Base-by-base conservation (phyloP, 257 asterid species). In the Cinchona pubescens region DNA sequence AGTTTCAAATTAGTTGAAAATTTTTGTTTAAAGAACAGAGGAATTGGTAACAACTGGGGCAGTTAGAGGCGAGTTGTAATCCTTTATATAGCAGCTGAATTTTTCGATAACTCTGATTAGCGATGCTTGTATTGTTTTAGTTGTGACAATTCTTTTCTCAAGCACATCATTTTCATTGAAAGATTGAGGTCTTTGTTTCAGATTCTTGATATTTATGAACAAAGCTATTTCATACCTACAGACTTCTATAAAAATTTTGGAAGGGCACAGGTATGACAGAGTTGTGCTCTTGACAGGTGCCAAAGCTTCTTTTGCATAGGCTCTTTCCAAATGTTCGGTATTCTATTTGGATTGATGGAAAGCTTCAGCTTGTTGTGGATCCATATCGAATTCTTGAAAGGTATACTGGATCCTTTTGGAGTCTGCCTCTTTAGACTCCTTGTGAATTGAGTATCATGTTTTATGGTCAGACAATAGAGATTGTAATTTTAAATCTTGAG, bases 281-380 rank as follows among this genome's bases (percentile, higher is more conserved):
- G 67, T 71, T 69, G 77, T 80, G 49, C 66, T 76, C 77, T 58
- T 83, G 58, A 79, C 86, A 92, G 99, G 96, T 92, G 72, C 98
- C 99, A 45, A 95, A 95, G 87, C 94, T 95, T 75, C 86, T 95
- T 75, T 75, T 91, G 79, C 99, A 95, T 78, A 87, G 99, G 80
- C 97, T 95, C 76, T 92, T 95, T 81, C 96, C 98, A 37, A 95
- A 91, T 67, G 84, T 90, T 63, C 88, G 98, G 56, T 92, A 78
- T 84, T 95, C 99, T 69, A 81, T 95, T 78, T 95, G 99, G 99
- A 87, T 95, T 76, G 99, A 95, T 80, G 98, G 96, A 72, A 95
- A 95, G 86, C 98, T 95, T 75, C 89, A 87, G 87, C 99, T 95
- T 34, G 88, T 91, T 75, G 93, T 84, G 81, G 98, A 95, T 80